Evolutionary conservation across 2,329 filamentous ascomycete species (phyloP).

Genomic region (Zymoseptoria passerinii): DNA sequence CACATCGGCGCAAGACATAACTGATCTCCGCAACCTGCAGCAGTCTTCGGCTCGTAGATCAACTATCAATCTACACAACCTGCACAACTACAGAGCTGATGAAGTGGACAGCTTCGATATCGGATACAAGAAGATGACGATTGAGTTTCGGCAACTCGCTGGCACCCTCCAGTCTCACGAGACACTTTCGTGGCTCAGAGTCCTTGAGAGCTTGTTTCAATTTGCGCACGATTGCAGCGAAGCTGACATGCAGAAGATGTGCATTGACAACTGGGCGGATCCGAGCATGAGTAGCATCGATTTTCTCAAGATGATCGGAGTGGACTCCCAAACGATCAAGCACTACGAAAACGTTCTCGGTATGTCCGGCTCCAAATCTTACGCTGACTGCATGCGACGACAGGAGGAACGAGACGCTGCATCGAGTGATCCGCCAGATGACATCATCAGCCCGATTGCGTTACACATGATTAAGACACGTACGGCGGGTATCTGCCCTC

Average conservation of each 20-base stretch:
- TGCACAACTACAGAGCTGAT: not conserved
- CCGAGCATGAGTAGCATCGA: slow-evolving; percentile 2
- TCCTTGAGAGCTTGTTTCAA: slow-evolving; percentile 8
- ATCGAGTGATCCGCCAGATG: not conserved
- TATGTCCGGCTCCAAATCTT: not conserved
- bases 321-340: not conserved
- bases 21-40: slow-evolving; percentile 5
- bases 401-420: not conserved
- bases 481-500: not conserved
- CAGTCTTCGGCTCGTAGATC: not conserved
- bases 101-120: not conserved
- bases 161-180: slow-evolving; percentile 18
- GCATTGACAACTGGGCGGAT: slow-evolving; percentile 2
- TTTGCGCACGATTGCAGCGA: slow-evolving; percentile 6
- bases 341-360: slow-evolving; percentile 9
- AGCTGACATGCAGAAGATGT: slow-evolving; percentile 1
- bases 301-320: slow-evolving; percentile 4
- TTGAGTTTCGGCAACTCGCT: slow-evolving; percentile 27
- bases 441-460: not conserved
- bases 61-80: slow-evolving; percentile 12
- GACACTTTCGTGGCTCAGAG: slow-evolving; percentile 23
- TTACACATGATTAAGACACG: not conserved
- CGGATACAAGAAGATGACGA: slow-evolving; percentile 13
- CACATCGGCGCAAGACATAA: slow-evolving; percentile 4
- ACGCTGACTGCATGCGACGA: not conserved